A percentile compares a stretch with the other conserved stretches of the same genome.
phyloP scores from a whole-genome alignment of 129 eudicot species.

The Pulicaria dysenterica region DNA sequence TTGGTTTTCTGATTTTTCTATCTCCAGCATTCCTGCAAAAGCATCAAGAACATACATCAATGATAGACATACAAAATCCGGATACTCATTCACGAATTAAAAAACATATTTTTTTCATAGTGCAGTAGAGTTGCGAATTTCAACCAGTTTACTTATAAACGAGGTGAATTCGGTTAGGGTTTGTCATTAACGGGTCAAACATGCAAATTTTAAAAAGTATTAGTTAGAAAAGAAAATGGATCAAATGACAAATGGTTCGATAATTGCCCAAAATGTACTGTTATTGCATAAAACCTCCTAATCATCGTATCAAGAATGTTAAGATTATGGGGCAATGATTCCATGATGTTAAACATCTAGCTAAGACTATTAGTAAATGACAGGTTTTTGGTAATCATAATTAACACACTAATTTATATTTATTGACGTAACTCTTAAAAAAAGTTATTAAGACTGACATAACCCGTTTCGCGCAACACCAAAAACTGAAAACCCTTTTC shows the following conservation, averaged over 20 bases:
- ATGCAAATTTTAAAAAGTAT: neutral
- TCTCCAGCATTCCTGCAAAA: slow-evolving; percentile 37
- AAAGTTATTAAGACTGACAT: neutral
- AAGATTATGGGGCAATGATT: too few species aligned
- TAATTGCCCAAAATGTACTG: neutral
- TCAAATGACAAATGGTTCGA: neutral
- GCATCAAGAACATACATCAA: slow-evolving; percentile 15
- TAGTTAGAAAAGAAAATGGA: neutral
- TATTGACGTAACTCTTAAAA: neutral
- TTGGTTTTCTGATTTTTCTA: slow-evolving; percentile 29
- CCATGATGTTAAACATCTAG: too few species aligned
- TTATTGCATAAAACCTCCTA: slow-evolving; percentile 7
- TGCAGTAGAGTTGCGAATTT: neutral
- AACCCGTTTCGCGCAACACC: neutral
- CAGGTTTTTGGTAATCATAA: neutral
- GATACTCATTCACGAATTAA: neutral
- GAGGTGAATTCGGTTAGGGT: neutral
- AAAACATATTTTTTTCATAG: neutral
- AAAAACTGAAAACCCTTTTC: neutral
- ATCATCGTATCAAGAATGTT: neutral
- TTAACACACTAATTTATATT: neutral
- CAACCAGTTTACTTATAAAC: neutral
- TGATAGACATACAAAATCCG: neutral
- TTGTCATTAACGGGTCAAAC: neutral
- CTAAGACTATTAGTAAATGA: neutral